phyloP scores from a whole-genome alignment of 148 eudicot genomes.

The Rhododendron mucronatum region DNA sequence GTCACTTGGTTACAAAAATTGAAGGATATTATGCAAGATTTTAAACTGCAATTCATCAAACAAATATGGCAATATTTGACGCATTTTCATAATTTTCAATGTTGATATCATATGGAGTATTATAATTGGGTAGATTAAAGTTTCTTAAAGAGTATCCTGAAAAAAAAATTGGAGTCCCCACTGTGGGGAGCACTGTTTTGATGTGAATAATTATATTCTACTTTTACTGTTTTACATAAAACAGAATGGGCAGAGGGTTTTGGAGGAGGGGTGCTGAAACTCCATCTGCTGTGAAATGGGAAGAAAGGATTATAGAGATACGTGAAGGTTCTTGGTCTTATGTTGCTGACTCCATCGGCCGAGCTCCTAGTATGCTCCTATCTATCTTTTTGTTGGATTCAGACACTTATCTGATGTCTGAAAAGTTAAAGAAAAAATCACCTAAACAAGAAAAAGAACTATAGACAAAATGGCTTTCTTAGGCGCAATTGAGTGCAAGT shows the following conservation, averaged over 20 bases:
- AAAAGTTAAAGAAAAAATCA: neutral
- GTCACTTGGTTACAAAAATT: neutral
- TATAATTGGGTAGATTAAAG: neutral
- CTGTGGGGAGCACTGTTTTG: neutral
- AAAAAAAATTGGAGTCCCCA: neutral
- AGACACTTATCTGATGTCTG: neutral
- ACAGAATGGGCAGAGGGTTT: slow-evolving; percentile 76
- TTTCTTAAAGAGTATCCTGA: neutral
- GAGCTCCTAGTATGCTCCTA: slow-evolving; percentile 63
- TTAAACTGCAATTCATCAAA: neutral
- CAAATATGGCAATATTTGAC: neutral
- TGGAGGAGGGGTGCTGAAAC: slow-evolving; percentile 95
- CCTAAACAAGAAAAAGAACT: neutral
- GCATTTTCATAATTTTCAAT: neutral
- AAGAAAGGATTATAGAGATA: slow-evolving; percentile 73
- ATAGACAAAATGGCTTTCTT: neutral
- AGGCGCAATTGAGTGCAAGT: neutral
- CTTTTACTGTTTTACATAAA: neutral
- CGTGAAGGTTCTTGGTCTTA: slow-evolving; percentile 96
- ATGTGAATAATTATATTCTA: neutral
- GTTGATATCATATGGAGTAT: neutral
- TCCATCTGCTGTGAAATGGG: slow-evolving; percentile 73
- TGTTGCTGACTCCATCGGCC: slow-evolving; percentile 72
- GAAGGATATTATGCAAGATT: neutral
- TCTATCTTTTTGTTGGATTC: neutral